A percentile compares a stretch with the other conserved stretches of the same genome.
These are phyloP conservation scores for Phyllosticta citrichinensis DNA, from an alignment of 2,329 filamentous ascomycete species.

Conservation along the genomic window DNA sequence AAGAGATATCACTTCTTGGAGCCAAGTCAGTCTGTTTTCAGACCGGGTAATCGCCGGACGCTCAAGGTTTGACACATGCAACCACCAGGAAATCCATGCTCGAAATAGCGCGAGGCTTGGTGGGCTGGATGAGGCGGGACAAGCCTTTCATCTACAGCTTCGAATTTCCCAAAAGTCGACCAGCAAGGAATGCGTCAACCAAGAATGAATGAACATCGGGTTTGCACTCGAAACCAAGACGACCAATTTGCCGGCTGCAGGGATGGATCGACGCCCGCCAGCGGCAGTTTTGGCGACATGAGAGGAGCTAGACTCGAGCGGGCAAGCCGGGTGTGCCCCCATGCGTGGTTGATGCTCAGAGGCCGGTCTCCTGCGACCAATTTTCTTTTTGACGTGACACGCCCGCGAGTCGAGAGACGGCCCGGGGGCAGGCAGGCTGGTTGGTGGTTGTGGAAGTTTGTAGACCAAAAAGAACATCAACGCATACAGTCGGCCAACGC, in stretches of 20 bases:
- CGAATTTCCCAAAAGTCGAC: neutral
- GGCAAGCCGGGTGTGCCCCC: neutral
- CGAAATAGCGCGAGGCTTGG: neutral
- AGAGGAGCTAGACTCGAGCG: neutral
- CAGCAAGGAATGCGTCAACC: neutral
- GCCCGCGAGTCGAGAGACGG: neutral
- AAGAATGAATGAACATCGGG: neutral
- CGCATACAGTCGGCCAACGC: neutral
- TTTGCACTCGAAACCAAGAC: neutral
- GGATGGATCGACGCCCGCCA: neutral
- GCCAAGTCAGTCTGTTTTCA: neutral
- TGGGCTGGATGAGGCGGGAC: neutral
- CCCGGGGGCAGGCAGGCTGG: no score
- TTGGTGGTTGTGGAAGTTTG: no score
- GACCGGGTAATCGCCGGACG: no score
- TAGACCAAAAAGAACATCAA: neutral
- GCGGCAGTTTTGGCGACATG: neutral
- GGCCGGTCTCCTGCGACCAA: neutral
- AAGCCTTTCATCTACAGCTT: neutral
- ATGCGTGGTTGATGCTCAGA: neutral
- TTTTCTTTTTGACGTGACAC: neutral
- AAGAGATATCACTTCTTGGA: no score
- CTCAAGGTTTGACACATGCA: no score
- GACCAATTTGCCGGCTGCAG: neutral
- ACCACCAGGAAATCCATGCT: neutral